phyloP scores from a whole-genome alignment of 805 yeast genomes.

The Wickerhamomyces chaumierensis region DNA sequence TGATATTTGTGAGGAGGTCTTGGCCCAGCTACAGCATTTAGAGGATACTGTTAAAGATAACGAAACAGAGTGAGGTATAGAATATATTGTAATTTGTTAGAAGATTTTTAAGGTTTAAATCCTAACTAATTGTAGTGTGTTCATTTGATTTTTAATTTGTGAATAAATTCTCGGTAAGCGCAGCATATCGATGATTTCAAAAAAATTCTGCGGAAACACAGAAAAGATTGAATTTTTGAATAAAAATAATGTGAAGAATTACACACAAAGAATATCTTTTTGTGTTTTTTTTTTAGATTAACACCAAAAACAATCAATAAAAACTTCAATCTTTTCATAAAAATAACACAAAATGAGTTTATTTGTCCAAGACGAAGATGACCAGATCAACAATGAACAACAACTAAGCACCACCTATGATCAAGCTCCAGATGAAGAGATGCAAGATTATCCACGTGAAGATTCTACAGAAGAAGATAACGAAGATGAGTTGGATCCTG shows the following conservation, averaged over 20 bases:
- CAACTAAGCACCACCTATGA: neutral
- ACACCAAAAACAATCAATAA: too few species aligned
- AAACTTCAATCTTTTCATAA: neutral
- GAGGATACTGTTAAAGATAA: slow-evolving; percentile 25
- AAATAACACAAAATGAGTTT: neutral
- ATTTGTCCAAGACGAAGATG: neutral
- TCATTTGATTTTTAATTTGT: too few species aligned
- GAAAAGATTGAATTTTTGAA: too few species aligned
- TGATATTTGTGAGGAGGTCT: slow-evolving; percentile 40
- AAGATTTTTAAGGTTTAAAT: too few species aligned
- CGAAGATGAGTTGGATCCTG: slow-evolving; percentile 32
- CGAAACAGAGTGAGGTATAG: slow-evolving; percentile 19
- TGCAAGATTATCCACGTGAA: slow-evolving; percentile 3
- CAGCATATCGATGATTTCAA: too few species aligned
- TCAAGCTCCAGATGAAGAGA: neutral
- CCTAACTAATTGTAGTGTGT: too few species aligned
- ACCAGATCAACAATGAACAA: neutral
- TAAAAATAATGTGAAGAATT: too few species aligned
- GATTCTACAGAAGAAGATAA: slow-evolving; percentile 18
- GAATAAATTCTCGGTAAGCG: too few species aligned
- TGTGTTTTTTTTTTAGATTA: too few species aligned
- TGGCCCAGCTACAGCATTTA: slow-evolving; percentile 32
- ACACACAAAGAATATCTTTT: too few species aligned
- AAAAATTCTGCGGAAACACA: too few species aligned
- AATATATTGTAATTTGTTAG: too few species aligned